Base-by-base conservation (phyloP, 305 asterid species). In the Fraxinus paxiana region DNA sequence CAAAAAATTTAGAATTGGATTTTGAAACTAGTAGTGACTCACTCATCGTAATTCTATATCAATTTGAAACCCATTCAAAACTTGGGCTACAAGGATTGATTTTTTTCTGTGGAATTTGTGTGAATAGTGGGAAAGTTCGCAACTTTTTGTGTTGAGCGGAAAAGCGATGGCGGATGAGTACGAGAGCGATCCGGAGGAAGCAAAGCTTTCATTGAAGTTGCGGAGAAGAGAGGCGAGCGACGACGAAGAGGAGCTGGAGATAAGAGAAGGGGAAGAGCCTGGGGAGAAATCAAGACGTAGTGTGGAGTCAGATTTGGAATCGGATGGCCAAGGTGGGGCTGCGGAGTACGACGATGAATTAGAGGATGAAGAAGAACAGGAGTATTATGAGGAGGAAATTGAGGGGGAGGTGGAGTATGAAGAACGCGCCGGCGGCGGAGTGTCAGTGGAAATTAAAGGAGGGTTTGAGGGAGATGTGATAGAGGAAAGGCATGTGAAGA, bases 151-250 rank as follows among this genome's bases (percentile, higher is more conserved):
- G 63, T 46, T 30, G 41, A 69, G 43, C 3, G 43, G 43, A 38
- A 18, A 79, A 79, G 63, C 15, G 56, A 95, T 95, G 98, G 93
- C 97, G 81, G 96, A 88, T 79, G 97, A 94, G 80, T 96, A 94
- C 89, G 97, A 93, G 91, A 96, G 99, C 92, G 97, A 96, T 88
- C 99, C 99, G 61, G 99, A 96, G 86, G 98, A 96, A 88, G 88
- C 94, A 63, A 94, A 92, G 92, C 77, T 93, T 82, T 92, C 97
- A 65, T 78, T 96, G 90, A 92, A 92, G 90, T 83, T 91, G 93
- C 90, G 99, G 85, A 85, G 99, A 88, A 89, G 97, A 75, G 97
- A 90, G 82, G 99, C 98, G 34, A 93, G 97, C 81, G 97, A 93
- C 81, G 99, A 96, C 8, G 99, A 94, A 48, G 92, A 86, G 37